phyloP scores from a whole-genome alignment of 768 basidiomycete species.

The Lentinula guzmanii region DNA sequence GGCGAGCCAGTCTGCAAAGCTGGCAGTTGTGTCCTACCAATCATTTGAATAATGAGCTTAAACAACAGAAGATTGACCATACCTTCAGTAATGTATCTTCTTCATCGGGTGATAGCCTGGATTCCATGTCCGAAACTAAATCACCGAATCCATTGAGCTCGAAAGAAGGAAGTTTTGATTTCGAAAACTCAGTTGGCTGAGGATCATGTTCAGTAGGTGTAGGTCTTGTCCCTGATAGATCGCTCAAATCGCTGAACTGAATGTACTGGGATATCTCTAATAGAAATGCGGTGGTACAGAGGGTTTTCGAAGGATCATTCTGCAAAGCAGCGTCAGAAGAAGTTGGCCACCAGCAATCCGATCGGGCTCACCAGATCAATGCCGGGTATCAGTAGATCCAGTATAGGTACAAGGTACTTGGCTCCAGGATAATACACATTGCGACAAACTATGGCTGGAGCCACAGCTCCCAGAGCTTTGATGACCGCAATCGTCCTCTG shows the following conservation, averaged over 20 bases:
- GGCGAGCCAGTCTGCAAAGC: conserved; percentile 80
- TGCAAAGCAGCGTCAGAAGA: conserved; percentile 18
- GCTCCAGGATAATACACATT: conserved; percentile 77
- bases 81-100: conserved; percentile 67
- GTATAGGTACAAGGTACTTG: conserved; percentile 72
- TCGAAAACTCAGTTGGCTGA: conserved; percentile 20
- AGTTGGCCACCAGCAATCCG: not conserved
- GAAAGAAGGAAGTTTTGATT: conserved; percentile 26
- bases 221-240: conserved; percentile 22
- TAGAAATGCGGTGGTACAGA: conserved; percentile 72
- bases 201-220: conserved; percentile 24
- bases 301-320: conserved; percentile 78
- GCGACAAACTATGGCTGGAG: conserved; percentile 74
- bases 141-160: conserved; percentile 31
- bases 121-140: conserved; percentile 30
- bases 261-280: conserved; percentile 71
- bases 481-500: conserved; percentile 83
- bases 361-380: conserved; percentile 66
- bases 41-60: not conserved
- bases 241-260: conserved; percentile 61
- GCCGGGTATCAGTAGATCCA: conserved; percentile 78
- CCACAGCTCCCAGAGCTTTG: conserved; percentile 77
- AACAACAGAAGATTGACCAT: not conserved
- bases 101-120: conserved; percentile 46
- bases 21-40: conserved; percentile 55